Evolutionary conservation across 495 filamentous ascomycete genomes (phyloP).

Genomic region (Chlorociboria aeruginascens): DNA sequence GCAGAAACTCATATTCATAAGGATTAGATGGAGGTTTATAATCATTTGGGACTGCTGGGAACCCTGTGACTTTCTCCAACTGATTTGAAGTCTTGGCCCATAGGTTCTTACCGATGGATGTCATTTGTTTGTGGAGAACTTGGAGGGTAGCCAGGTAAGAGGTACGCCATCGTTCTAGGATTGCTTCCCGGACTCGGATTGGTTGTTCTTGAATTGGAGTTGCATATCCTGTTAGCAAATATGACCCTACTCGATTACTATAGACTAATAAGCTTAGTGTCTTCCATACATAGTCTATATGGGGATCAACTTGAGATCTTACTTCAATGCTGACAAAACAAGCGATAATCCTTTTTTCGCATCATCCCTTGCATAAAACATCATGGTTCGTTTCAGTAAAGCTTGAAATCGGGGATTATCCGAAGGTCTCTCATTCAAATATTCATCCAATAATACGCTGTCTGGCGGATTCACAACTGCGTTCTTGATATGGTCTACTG

Average conservation of each 20-base stretch:
- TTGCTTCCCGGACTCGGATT: constrained; percentile 42
- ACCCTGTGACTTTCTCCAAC: constrained; percentile 45
- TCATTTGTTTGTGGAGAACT: constrained; percentile 41
- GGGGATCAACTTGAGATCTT: constrained; percentile 13
- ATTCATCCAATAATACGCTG: constrained; percentile 21
- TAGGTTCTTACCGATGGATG: constrained; percentile 37
- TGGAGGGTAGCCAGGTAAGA: constrained; percentile 49
- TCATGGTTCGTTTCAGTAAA: constrained; percentile 31
- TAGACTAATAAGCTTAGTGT: constrained; percentile 2
- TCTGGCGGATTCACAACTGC: constrained; percentile 3
- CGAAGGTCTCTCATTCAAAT: constrained; percentile 38
- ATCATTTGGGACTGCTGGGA: constrained; percentile 46
- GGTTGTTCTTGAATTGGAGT: constrained; percentile 53
- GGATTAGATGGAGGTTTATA: constrained; percentile 41
- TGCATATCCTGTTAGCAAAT: constrained; percentile 52
- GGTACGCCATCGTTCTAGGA: constrained; percentile 45
- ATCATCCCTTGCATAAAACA: constrained; percentile 31
- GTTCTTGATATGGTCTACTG: constrained; percentile 7
- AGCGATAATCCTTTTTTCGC: constrained; percentile 36
- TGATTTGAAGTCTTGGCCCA: constrained; percentile 51
- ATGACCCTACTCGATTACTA: constrained; percentile 57
- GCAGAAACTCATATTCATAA: constrained; percentile 36
- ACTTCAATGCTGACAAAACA: constrained; percentile 43
- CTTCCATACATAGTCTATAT: neutral
- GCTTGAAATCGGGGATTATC: constrained; percentile 34